Conservation (phyloP, 176 grass and related monocot species). For the Oryza brachyantha region DNA sequence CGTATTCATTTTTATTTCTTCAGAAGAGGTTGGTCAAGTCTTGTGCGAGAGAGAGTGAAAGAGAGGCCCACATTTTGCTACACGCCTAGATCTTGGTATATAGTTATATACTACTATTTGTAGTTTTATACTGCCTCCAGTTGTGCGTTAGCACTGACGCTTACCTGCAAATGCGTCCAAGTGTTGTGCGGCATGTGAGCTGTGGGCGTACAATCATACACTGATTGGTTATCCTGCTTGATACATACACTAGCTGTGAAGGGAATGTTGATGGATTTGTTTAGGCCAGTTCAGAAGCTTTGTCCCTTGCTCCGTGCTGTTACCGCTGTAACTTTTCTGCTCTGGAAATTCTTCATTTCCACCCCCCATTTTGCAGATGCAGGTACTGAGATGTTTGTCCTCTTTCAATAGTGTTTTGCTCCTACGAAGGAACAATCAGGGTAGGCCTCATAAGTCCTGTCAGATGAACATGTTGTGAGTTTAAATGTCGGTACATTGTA, state of each 20-base stretch:
- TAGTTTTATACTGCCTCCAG: background rate
- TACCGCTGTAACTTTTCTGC: constrained; percentile 19
- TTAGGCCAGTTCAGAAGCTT: background rate
- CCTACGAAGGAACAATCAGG: background rate
- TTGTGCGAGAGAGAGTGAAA: background rate
- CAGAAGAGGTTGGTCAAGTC: background rate
- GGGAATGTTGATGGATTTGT: constrained; percentile 15
- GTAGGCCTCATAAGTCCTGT: background rate
- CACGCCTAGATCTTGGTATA: constrained; percentile 6
- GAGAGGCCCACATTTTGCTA: background rate
- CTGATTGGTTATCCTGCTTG: background rate
- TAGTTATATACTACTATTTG: background rate
- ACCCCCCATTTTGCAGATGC: background rate
- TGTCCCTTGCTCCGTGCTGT: constrained; percentile 25
- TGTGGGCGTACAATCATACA: background rate
- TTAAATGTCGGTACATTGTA: background rate
- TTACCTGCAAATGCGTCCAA: background rate
- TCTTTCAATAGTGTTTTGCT: background rate
- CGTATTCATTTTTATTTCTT: background rate
- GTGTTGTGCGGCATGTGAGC: constrained; percentile 16
- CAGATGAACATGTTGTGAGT: background rate
- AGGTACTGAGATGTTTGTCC: background rate
- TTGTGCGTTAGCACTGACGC: background rate
- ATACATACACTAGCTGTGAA: background rate
- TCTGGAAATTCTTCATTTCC: background rate